Base-by-base conservation (phyloP, 768 basidiomycete genomes). In the Ephemerocybe angulata region DNA sequence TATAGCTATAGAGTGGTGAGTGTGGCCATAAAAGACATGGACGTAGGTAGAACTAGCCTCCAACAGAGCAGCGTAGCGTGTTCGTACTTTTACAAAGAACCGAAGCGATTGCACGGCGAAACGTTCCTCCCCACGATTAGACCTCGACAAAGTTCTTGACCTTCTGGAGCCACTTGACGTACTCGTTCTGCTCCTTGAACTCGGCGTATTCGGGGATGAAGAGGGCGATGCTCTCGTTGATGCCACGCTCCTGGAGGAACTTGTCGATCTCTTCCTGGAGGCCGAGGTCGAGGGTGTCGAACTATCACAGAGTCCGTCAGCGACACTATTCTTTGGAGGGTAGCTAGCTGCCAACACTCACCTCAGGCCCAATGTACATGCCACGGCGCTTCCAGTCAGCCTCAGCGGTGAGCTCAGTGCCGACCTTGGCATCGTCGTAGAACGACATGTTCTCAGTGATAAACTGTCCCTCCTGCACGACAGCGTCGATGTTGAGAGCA, bases 111-210 rank as follows among this genome's bases (percentile, higher is more conserved):
- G 46, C 51, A 42, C 51, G 15, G 29, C 11, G 37, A 29, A 46
- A 50, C 48, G 50, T 53, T 33, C 19, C 22, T 19, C 22, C 25
- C 48, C 38, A 47, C 49, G 38, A 54, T 62, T 70, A 85, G 25
- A 76, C 74, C 31, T 95, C 90, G 58, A 98, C 73, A 65, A 97
- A 98, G 21, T 65, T 67, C 79, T 91, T 88, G 70, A 96, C 86
- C 62, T 84, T 84, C 62, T 80, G 72, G 63, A 98, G 74, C 95
- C 95, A 98, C 60, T 76, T 78, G 64, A 93, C 83, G 72, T 98
- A 98, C 74, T 98, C 95, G 82, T 86, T 86, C 76, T 98, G 95
- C 67, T 98, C 95, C 79, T 97, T 98, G 76, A 77, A 76, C 65
- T 90, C 87, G 13, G 88, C 86, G 65, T 92, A 93, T 58, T 94